Percentiles rank a stretch among this genome's conserved stretches.
Conservation (phyloP, 139 green algal genomes). For the Chlamydomonas eustigma region DNA sequence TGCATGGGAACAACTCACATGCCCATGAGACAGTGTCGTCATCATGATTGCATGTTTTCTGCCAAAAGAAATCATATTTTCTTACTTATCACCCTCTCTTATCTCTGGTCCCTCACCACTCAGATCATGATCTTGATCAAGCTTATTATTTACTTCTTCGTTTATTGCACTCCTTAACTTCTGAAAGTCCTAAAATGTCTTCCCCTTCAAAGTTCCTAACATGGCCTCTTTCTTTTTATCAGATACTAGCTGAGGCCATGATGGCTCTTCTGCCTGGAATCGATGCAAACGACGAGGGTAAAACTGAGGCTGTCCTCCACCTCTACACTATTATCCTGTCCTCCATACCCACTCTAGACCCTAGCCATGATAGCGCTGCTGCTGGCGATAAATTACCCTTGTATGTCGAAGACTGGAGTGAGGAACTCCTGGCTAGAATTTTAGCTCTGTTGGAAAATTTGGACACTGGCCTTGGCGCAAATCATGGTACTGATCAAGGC, state of each 20-base stretch:
- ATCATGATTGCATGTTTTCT: no score
- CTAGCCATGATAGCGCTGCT: background rate
- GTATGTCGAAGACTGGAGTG: slow-evolving; percentile 10
- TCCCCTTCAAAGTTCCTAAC: no score
- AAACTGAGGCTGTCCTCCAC: slow-evolving; percentile 72
- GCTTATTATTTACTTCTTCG: no score
- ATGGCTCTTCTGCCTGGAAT: slow-evolving; percentile 83
- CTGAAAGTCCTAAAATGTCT: no score
- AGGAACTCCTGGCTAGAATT: slow-evolving; percentile 2
- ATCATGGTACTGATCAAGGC: slow-evolving; percentile 6
- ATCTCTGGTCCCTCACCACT: background rate
- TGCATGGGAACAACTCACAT: no score
- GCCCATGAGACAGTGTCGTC: no score
- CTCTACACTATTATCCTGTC: slow-evolving; percentile 5
- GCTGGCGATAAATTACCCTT: background rate
- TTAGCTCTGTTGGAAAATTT: slow-evolving; percentile 4
- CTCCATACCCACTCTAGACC: background rate
- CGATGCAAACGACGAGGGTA: slow-evolving; percentile 89
- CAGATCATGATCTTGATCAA: no score
- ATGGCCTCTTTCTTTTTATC: no score
- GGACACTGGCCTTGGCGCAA: background rate
- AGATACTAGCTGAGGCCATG: slow-evolving; percentile 70
- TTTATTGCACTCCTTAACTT: no score
- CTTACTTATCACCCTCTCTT: no score
- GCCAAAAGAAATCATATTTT: no score